Evolutionary conservation across 2,329 filamentous ascomycete species (phyloP), one percentile per base, ranked within the genome.

Genomic region (Neospermospora avenae): DNA sequence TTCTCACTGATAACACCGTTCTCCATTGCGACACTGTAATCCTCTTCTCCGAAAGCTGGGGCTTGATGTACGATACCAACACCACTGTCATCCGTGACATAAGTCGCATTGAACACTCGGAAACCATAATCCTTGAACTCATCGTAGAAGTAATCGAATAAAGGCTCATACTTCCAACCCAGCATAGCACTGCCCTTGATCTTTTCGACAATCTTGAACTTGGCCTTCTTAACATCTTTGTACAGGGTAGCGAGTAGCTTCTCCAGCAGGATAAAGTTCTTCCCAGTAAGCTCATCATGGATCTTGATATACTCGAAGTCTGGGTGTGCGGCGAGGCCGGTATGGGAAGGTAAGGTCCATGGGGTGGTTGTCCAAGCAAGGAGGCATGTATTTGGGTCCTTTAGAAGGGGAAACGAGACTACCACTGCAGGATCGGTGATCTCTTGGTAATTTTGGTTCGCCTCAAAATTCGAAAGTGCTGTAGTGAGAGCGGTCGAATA

Each of bases 221-320:
- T 96, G 53, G 92, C 92, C 79, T 96, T 96, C 79, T 96, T 97
- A 7, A 89, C 89, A 67, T 96, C 91, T 75, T 97, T 97, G 79
- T 96, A 97, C 2, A 97, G 80, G 4, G 89, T 93, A 59, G 83
- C 82, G 34, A 97, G 80, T 35, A 95, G 81, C 59, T 90, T 85
- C 73, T 97, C 92, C 22, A 96, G 80, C 41, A 96, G 81, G 62
- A 96, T 87, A 73, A 92, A 96, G 69, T 93, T 84, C 73, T 93
- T 93, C 31, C 89, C 89, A 0, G 89, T 88, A 62, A 84, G 85
- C 72, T 93, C 88, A 68, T 98, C 93, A 56, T 85, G 80, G 55
- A 97, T 89, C 77, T 96, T 93, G 70, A 93, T 75, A 71, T 96
- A 96, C 71, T 96, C 91, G 67, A 93, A 93, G 60, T 92, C 85